A percentile compares a stretch with the other conserved stretches of the same genome.
Conservation (phyloP, 345 rosid species). For the Luvunga scandens region DNA sequence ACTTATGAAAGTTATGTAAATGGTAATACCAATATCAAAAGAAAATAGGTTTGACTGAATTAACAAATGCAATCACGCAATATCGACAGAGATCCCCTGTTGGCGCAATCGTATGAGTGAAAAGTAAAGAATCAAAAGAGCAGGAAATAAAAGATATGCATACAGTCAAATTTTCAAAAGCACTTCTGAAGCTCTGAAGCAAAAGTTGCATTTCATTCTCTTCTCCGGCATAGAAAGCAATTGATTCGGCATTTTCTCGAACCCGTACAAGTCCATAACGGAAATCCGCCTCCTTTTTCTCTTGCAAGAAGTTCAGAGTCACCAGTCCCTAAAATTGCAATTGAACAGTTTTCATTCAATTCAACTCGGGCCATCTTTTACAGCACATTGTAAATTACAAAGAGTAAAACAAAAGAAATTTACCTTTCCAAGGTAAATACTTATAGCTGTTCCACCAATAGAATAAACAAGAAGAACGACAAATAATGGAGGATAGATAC, state of each 20-base stretch:
- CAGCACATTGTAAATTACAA: background rate
- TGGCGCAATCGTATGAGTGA: background rate
- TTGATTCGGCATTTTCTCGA: constrained; percentile 95
- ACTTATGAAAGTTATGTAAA: background rate
- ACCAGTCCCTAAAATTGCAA: constrained; percentile 67
- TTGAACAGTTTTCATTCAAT: constrained; percentile 8
- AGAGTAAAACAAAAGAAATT: background rate
- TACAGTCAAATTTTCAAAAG: constrained; percentile 83
- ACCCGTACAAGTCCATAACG: constrained; percentile 96
- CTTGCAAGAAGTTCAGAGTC: constrained; percentile 88
- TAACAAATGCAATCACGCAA: background rate
- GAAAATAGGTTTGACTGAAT: background rate
- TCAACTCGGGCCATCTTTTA: background rate
- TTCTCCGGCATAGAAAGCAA: constrained; percentile 95
- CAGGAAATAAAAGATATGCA: constrained; percentile 19
- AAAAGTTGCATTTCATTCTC: constrained; percentile 83
- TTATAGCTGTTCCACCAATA: constrained; percentile 81
- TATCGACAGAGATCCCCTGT: background rate
- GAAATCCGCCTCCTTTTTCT: constrained; percentile 97
- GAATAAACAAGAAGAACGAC: constrained; percentile 77
- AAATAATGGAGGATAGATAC: constrained; percentile 88
- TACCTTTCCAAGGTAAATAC: constrained; percentile 88
- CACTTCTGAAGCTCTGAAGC: constrained; percentile 84
- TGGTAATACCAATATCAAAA: background rate
- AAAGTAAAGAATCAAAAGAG: constrained; percentile 8